A percentile compares a stretch with the other conserved stretches of the same genome.
phyloP scores from a whole-genome alignment of 2,329 filamentous ascomycete species.

The Clarireedia sp. region DNA sequence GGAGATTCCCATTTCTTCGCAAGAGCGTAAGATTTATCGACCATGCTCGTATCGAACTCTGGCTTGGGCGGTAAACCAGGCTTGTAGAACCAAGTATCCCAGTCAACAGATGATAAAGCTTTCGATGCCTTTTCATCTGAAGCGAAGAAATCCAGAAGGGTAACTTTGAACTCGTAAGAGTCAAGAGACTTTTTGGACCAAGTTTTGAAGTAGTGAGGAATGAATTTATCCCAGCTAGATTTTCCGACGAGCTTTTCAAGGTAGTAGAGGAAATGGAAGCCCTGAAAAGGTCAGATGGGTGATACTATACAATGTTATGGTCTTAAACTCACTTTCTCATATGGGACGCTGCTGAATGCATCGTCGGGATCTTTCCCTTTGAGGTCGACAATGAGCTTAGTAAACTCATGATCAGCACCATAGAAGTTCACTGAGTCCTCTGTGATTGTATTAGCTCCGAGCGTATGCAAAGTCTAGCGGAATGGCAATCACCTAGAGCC shows the following conservation, averaged over 20 bases:
- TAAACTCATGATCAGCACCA: slow-evolving; percentile 83
- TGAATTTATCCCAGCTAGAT: slow-evolving; percentile 88
- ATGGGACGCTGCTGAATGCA: slow-evolving; percentile 85
- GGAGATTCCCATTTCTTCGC: slow-evolving; percentile 70
- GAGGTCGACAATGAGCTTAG: slow-evolving; percentile 79
- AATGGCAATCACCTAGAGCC: slow-evolving; percentile 34
- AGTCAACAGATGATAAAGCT: slow-evolving; percentile 69
- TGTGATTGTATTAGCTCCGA: slow-evolving; percentile 22
- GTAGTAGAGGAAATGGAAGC: slow-evolving; percentile 87
- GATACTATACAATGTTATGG: not conserved
- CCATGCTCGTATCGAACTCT: slow-evolving; percentile 79
- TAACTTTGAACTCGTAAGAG: slow-evolving; percentile 88
- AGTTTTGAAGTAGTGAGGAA: slow-evolving; percentile 84
- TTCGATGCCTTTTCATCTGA: slow-evolving; percentile 52
- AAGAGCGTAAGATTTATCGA: slow-evolving; percentile 75
- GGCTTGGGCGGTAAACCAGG: slow-evolving; percentile 87
- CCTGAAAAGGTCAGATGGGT: slow-evolving; percentile 31
- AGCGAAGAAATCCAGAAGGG: slow-evolving; percentile 77
- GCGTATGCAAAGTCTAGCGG: not conserved
- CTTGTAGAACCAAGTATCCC: slow-evolving; percentile 83
- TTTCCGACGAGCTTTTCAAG: slow-evolving; percentile 80
- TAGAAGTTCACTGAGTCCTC: slow-evolving; percentile 72
- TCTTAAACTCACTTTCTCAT: slow-evolving; percentile 59
- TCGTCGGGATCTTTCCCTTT: slow-evolving; percentile 92
- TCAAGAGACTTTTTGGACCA: slow-evolving; percentile 84